Conservation (phyloP, 177 flowering plant species). For the Telopea speciosissima region DNA sequence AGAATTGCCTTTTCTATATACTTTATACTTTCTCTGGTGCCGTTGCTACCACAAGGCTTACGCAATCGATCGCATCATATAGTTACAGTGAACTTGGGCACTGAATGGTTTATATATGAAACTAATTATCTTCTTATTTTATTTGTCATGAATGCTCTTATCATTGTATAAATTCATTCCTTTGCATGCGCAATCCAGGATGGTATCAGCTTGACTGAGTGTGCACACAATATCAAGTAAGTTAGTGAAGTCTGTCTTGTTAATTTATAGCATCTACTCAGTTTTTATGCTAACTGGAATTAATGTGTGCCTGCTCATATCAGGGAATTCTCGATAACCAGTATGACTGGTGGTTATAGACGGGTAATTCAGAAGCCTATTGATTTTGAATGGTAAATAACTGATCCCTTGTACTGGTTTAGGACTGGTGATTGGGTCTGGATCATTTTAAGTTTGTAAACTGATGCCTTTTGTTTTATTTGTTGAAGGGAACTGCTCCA, state of each 20-base stretch:
- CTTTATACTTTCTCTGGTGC: no score
- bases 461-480: background rate
- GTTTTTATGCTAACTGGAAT: slow-evolving; percentile 8
- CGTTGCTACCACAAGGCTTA: no score
- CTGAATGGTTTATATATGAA: background rate
- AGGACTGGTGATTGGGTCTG: background rate
- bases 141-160: background rate
- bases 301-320: slow-evolving; percentile 1
- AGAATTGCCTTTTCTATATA: no score
- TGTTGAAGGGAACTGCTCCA: slow-evolving; percentile 63
- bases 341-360: slow-evolving; percentile 82
- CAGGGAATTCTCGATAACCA: slow-evolving; percentile 88
- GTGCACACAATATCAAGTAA: slow-evolving; percentile 72
- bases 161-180: background rate
- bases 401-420: background rate
- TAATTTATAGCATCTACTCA: background rate
- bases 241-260: slow-evolving; percentile 9
- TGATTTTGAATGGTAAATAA: slow-evolving; percentile 72
- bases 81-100: background rate
- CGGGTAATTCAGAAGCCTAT: slow-evolving; percentile 74
- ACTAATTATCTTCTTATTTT: background rate
- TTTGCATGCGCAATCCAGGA: slow-evolving; percentile 42
- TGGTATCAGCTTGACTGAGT: slow-evolving; percentile 56
- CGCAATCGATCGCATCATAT: no score
- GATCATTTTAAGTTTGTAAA: background rate